phyloP scores from a whole-genome alignment of 805 yeast genomes.

The Helenozyma baotianmanensis region DNA sequence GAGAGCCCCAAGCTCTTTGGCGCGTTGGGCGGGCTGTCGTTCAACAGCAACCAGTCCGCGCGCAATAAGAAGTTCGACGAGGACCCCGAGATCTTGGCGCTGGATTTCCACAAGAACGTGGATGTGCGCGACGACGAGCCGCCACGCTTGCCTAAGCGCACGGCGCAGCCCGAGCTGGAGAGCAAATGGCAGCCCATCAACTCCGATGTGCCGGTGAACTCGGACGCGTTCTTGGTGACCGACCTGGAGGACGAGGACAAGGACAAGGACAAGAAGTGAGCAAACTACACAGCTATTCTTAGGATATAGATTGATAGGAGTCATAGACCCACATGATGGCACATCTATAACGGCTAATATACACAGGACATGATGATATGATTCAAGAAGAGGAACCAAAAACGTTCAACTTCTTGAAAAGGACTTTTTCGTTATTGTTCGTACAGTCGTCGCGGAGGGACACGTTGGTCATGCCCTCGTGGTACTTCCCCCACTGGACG shows the following conservation, averaged over 20 bases:
- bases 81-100: constrained; percentile 50
- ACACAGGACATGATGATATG: constrained; percentile 1
- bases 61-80: constrained; percentile 39
- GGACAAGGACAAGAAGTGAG: constrained; percentile 1
- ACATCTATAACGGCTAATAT: constrained; percentile 1
- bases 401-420: constrained; percentile 14
- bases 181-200: constrained; percentile 38
- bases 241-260: constrained; percentile 41
- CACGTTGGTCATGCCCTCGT: constrained; percentile 23
- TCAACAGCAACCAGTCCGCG: constrained; percentile 20
- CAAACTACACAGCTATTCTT: too few relatives aligned
- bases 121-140: constrained; percentile 29
- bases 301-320: too few relatives aligned
- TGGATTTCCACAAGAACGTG: constrained; percentile 46
- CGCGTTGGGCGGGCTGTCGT: constrained; percentile 44
- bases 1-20: constrained; percentile 37
- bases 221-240: constrained; percentile 41
- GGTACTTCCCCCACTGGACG: constrained; percentile 36
- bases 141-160: constrained; percentile 23
- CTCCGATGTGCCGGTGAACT: constrained; percentile 35
- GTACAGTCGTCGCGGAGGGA: constrained; percentile 14
- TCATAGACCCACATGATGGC: too few relatives aligned
- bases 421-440: constrained; percentile 12
- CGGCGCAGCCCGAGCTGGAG: constrained; percentile 8
- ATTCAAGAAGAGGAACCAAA: constrained; percentile 9